These are phyloP conservation scores for Penicillium expansum DNA, from an alignment of 2,329 filamentous ascomycete species.

Conservation along the genomic window DNA sequence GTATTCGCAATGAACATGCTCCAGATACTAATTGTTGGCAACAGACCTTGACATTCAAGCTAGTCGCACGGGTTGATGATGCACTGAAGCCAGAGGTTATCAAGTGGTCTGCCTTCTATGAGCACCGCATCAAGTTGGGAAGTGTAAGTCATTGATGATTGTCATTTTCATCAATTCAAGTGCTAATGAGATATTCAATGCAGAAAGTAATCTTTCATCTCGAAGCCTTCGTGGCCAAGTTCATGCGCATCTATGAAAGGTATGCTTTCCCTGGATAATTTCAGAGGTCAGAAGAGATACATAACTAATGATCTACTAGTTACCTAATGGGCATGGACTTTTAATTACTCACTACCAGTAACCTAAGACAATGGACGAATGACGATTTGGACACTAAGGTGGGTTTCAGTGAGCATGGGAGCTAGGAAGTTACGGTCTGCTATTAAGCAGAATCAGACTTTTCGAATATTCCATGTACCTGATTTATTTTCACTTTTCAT, in stretches of 20 bases:
- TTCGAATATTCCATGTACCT: not conserved
- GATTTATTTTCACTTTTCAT: constrained; percentile 1
- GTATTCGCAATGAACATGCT: not conserved
- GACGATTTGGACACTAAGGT: constrained; percentile 29
- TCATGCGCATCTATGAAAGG: constrained; percentile 95
- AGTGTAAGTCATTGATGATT: constrained; percentile 46
- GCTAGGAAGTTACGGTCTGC: not conserved
- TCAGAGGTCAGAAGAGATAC: not conserved
- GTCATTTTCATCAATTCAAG: too few species aligned
- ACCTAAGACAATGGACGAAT: constrained; percentile 23
- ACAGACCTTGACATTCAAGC: constrained; percentile 83
- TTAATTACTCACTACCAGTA: constrained; percentile 27
- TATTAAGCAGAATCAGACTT: not conserved
- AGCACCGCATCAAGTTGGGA: constrained; percentile 88
- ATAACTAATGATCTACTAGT: constrained; percentile 43
- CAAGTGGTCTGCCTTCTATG: constrained; percentile 95
- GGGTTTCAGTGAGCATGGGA: constrained; percentile 1
- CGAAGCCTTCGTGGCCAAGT: constrained; percentile 97
- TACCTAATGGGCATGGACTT: constrained; percentile 75
- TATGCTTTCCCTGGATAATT: constrained; percentile 46
- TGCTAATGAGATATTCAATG: constrained; percentile 9
- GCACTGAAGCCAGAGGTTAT: constrained; percentile 87
- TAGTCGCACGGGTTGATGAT: constrained; percentile 84
- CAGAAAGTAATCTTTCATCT: constrained; percentile 95
- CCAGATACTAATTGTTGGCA: not conserved